Conservation (phyloP, 176 grass and related monocot genomes). For the Alloteropsis semialata region DNA sequence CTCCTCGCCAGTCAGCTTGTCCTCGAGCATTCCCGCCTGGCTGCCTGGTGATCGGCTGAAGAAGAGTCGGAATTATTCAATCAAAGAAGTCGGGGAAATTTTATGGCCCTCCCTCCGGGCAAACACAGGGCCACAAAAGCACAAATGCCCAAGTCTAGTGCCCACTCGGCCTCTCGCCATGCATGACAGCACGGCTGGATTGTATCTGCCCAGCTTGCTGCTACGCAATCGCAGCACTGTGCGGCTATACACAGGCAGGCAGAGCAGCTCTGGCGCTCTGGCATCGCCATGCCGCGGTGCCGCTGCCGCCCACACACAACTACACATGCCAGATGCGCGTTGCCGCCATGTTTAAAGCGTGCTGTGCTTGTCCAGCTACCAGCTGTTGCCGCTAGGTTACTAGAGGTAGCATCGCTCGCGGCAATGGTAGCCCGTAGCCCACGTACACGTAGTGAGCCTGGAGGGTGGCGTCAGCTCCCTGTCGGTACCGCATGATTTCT, state of each 20-base stretch:
- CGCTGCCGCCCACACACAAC: background rate
- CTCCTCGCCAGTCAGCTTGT: no score
- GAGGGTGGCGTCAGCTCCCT: background rate
- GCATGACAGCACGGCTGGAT: background rate
- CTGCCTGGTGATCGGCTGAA: no score
- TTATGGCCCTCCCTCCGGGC: no score
- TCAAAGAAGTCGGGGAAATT: no score
- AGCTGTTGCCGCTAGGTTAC: background rate
- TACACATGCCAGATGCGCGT: background rate
- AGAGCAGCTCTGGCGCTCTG: background rate
- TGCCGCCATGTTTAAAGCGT: slow-evolving; percentile 4
- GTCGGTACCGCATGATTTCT: slow-evolving; percentile 8
- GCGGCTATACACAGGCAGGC: background rate
- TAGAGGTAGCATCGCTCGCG: background rate
- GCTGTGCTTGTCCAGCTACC: background rate
- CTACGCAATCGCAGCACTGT: background rate
- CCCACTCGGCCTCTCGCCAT: background rate
- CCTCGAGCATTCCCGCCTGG: no score
- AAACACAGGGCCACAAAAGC: background rate
- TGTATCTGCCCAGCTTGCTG: background rate
- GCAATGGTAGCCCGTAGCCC: no score
- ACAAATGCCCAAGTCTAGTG: background rate
- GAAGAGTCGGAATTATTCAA: no score
- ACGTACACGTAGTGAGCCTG: background rate
- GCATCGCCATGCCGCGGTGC: background rate